Base-by-base conservation (phyloP, 2,329 filamentous ascomycete species). In the Aspergillus costaricaensis region DNA sequence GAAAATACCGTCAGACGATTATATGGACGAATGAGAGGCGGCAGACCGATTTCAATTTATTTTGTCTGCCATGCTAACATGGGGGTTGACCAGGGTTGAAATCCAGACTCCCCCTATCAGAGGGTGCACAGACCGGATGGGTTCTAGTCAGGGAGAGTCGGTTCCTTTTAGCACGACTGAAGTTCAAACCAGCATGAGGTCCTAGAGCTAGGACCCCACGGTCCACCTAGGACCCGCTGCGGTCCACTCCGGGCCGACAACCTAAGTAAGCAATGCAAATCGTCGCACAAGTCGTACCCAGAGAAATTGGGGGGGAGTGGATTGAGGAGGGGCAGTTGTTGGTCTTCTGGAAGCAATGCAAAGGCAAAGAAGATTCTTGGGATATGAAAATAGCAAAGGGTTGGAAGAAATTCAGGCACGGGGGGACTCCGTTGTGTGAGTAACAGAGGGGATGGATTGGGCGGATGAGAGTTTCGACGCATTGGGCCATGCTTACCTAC, bases 201-300 rank as follows among this genome's bases (percentile, higher is more conserved):
- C 49, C 38, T 57, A 55, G 60, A 67, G 65, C 65, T 68, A 61
- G 59, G 63, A 65, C 66, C 66, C 63, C 62, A 65, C 47, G 65
- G 60, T 63, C 65, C 64, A 66, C 65, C 59, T 36, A 2, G 59
- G 65, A 62, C 66, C 65, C 65, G 61, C 64, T 55, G 67, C 65
- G 65, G 64, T 67, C 67, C 67, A 68, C 65, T 66, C 67, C 67
- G 67, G 67, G 43, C 67, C 67, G 67, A 61, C 62, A 66, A 59
- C 57, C 65, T 65, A 67, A 65, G 67, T 65, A 67, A 65, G 67
- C 65, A 67, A 60, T 64, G 66, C 64, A 66, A 67, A 67, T 66
- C 65, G 47, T 65, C 52, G 50, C 17, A 27, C 48, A 59, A 55
- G 19, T 47, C 27, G 52, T 49, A 44, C 23, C 23, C 54, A 23